Evolutionary conservation across 306 rosid species (phyloP), one percentile per base, ranked within the genome.

Genomic region (Senna siamea): DNA sequence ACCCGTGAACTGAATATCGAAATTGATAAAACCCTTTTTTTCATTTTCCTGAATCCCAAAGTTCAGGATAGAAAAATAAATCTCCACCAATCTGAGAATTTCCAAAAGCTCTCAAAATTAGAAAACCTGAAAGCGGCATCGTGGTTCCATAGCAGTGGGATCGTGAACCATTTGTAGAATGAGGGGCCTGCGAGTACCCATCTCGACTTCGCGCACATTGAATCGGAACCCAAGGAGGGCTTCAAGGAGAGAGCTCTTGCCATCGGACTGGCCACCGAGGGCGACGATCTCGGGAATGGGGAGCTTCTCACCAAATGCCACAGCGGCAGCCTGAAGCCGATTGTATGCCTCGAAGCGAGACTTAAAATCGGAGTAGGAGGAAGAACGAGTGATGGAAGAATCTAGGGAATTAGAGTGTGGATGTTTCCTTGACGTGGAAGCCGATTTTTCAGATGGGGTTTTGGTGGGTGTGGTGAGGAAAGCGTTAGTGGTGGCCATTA

Each of bases 151-250:
- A 56, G 99, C 99, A 8, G 92, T 70, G 18, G 96, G 81, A n/a
- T 94, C 97, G 77, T 92, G 97, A 64, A 92, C 82, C 99, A 94
- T 94, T 57, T 94, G 99, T 41, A 92, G 95, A 18, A 92, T 88
- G 74, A 91, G 92, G 5, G 99, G 97, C 23, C 98, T 81, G 13
- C 98, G 97, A 7, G 97, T 94, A 0, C 98, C 97, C 95, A 94
- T 94, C 81, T 94, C 98, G 30, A 94, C 98, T 75, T 94, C 96
- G 8, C 97, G 97, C 48, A 91, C 91, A 68, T 94, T 94, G 90
- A 94, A 94, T 0, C 97, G 93, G 75, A 94, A 94, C 1, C 97
- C 97, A 2, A 91, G 87, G 12, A 94, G 88, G 0, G 97, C 98
- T 73, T 94, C 97, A 0, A 94, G 81, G 73, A 94, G 96, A 2